Percentiles rank a stretch among this genome's conserved stretches.
Conservation (phyloP, 768 basidiomycete genomes). For the Cyclocybe aegerita region DNA sequence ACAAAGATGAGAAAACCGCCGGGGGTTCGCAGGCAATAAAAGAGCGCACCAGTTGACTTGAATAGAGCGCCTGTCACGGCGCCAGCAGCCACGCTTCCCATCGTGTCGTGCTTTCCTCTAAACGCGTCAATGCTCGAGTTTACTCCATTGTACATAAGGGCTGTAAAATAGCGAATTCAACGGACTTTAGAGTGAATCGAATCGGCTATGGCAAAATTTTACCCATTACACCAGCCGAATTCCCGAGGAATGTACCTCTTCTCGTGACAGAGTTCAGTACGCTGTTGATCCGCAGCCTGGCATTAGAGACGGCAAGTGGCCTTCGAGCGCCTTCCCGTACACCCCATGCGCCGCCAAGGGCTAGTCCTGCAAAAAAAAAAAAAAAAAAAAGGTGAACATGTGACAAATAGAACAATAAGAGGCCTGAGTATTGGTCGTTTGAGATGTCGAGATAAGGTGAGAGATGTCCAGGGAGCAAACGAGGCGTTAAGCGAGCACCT, state of each 20-base stretch:
- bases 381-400: slow-evolving; percentile 65
- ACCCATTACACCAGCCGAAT: slow-evolving; percentile 98
- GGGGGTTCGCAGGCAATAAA: slow-evolving; percentile 26
- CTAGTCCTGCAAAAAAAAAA: slow-evolving; percentile 75
- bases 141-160: slow-evolving; percentile 93
- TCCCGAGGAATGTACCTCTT: slow-evolving; percentile 96
- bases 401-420: slow-evolving; percentile 86
- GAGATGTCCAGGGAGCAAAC: slow-evolving; percentile 50
- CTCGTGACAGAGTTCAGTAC: slow-evolving; percentile 95
- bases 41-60: slow-evolving; percentile 86
- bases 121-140: slow-evolving; percentile 90
- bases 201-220: slow-evolving; percentile 40
- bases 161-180: slow-evolving; percentile 52
- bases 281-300: slow-evolving; percentile 92
- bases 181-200: slow-evolving; percentile 30
- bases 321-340: slow-evolving; percentile 89
- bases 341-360: slow-evolving; percentile 94
- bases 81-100: slow-evolving; percentile 91
- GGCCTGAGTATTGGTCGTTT: slow-evolving; percentile 54
- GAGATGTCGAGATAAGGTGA: slow-evolving; percentile 68
- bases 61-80: slow-evolving; percentile 87
- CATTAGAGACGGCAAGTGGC: slow-evolving; percentile 83
- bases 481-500: slow-evolving; percentile 50
- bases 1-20: slow-evolving; percentile 34
- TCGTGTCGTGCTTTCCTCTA: slow-evolving; percentile 89